Percentiles rank a stretch among this genome's conserved stretches.
These are phyloP conservation scores for Cystobasidium slooffiae DNA, from an alignment of 1,284 basidiomycete species.

Conservation along the genomic window DNA sequence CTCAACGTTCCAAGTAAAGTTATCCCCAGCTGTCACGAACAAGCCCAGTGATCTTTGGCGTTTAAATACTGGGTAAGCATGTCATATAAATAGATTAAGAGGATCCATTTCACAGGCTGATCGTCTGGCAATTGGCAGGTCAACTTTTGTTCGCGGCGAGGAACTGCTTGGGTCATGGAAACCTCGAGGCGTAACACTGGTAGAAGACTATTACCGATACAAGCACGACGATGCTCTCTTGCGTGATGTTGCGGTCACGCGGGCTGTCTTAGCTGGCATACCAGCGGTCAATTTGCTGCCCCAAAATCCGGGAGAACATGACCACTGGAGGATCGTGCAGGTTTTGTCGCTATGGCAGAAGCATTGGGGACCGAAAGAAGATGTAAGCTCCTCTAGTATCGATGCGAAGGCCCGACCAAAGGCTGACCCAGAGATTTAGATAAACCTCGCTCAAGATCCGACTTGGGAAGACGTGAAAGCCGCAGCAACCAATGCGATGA, in stretches of 20 bases:
- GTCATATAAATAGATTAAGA: neutral
- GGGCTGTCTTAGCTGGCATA: constrained; percentile 66
- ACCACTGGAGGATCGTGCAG: constrained; percentile 68
- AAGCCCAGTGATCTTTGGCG: constrained; percentile 90
- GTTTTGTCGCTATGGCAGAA: constrained; percentile 79
- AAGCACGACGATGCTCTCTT: constrained; percentile 71
- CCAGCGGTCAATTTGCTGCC: constrained; percentile 51
- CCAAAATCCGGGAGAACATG: constrained; percentile 55
- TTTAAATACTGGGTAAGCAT: constrained; percentile 81
- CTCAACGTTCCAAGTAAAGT: constrained; percentile 75
- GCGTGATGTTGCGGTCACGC: constrained; percentile 86
- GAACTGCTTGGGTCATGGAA: constrained; percentile 81
- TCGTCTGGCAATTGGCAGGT: neutral
- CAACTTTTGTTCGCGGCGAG: constrained; percentile 84
- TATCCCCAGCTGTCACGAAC: constrained; percentile 82
- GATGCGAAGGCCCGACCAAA: constrained; percentile 11
- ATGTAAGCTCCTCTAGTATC: constrained; percentile 62
- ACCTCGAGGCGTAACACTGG: constrained; percentile 80
- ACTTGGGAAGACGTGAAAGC: constrained; percentile 39
- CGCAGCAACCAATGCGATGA: neutral
- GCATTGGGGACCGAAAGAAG: constrained; percentile 72
- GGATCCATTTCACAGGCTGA: neutral
- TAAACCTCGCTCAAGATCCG: constrained; percentile 67
- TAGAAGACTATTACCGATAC: constrained; percentile 79
- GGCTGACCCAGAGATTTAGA: constrained; percentile 60